These are phyloP conservation scores for Passalora sequoiae DNA, from an alignment of 2,329 filamentous ascomycete genomes.

Conservation along the genomic window DNA sequence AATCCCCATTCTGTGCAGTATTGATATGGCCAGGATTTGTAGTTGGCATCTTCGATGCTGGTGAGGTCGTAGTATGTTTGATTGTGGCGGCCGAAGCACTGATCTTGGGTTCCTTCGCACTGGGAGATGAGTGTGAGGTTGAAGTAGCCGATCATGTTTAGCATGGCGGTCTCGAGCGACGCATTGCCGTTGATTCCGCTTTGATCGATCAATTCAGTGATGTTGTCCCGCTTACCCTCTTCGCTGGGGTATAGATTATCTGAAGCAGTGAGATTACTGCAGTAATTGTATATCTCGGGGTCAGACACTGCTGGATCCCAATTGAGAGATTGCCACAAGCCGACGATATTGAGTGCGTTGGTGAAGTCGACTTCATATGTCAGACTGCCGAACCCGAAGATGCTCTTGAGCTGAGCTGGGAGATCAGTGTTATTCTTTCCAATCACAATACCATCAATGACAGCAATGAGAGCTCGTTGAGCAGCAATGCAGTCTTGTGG, in stretches of 20 bases:
- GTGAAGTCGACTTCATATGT: slow-evolving; percentile 53
- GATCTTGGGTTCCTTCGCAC: slow-evolving; percentile 45
- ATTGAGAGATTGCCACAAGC: slow-evolving; percentile 51
- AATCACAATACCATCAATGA: slow-evolving; percentile 56
- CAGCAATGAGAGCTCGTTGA: slow-evolving; percentile 56
- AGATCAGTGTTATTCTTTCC: slow-evolving; percentile 41
- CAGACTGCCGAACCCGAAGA: slow-evolving; percentile 49
- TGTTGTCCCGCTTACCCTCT: slow-evolving; percentile 36
- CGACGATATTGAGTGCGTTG: slow-evolving; percentile 41
- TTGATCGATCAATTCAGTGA: slow-evolving; percentile 42
- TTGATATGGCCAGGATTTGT: slow-evolving; percentile 53
- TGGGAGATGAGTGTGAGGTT: slow-evolving; percentile 40
- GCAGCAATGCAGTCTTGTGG: slow-evolving; percentile 59
- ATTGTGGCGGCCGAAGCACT: slow-evolving; percentile 50
- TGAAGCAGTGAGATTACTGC: slow-evolving; percentile 50
- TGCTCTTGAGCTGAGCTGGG: slow-evolving; percentile 45
- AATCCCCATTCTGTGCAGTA: slow-evolving; percentile 67
- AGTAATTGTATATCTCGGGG: slow-evolving; percentile 50
- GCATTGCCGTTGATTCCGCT: slow-evolving; percentile 44
- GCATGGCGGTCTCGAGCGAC: slow-evolving; percentile 46
- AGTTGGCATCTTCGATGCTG: slow-evolving; percentile 11
- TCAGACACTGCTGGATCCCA: slow-evolving; percentile 56
- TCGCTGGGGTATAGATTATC: slow-evolving; percentile 42
- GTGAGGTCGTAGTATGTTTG: slow-evolving; percentile 28
- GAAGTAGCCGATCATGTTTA: slow-evolving; percentile 56